Evolutionary conservation across 768 basidiomycete genomes (phyloP), one percentile per base, ranked within the genome.

Genomic region (Amanita pseudoporphyria): DNA sequence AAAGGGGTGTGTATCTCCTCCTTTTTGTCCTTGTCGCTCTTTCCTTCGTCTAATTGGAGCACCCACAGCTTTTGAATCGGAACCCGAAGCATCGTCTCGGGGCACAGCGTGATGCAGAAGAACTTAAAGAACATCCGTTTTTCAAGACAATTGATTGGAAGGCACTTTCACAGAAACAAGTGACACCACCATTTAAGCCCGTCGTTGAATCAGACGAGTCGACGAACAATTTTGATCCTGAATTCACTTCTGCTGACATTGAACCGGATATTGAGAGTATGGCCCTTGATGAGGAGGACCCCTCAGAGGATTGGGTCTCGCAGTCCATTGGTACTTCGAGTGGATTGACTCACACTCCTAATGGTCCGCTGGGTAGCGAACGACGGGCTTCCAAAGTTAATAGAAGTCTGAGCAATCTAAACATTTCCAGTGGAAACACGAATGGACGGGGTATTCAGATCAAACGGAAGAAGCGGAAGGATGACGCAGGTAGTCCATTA

Each of bases 61-160:
- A 24, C 19, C 24, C 22, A 5, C 64, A 98, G 95, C 84, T 99
- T 49, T 78, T 99, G 41, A 98, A 98, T 67, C 83, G 96, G 51
- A 98, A 98, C 64, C 96, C 96, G n/a, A 93, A 90, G 57, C 91
- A 97, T 59, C 90, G 96, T 18, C 75, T 99, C 0, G 96, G 96
- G 13, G 89, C 96, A 0, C 75, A 78, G 35, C 82, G 90, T 22
- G 96, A 97, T 62, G 81, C 96, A 0, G 90, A 72, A 42, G 95
- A 99, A 60, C 80, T 98, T 52, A 98, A 97, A 62, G 93, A 90
- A 58, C 96, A 99, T 61, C 70, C 91, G 2, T 99, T 97, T 72
- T 98, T 99, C 73, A 75, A 78, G 56, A 66, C 71, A 26, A 91
- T 98, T 61, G 95, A 98, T 66, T 99, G 96, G 95, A 70, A 74